These are phyloP conservation scores for Physcomitrium patens DNA, from an alignment of 225 moss, liverwort and hornwort species.

Conservation along the genomic window DNA sequence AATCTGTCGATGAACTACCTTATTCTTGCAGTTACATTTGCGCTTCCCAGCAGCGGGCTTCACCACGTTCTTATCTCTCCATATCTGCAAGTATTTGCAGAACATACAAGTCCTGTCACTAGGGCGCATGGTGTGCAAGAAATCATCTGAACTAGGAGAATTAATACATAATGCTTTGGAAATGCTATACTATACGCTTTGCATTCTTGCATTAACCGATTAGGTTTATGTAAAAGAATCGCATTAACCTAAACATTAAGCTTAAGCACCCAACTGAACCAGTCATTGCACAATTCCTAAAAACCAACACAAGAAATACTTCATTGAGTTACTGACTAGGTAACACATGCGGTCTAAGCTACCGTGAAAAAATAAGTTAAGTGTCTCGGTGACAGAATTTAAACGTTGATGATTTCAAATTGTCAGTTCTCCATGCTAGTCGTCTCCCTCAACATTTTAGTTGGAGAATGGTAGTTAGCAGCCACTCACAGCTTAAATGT, in stretches of 20 bases:
- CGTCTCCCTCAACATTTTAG: too few relatives aligned
- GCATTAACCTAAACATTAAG: not conserved
- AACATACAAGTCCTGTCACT: not conserved
- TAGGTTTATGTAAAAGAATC: not conserved
- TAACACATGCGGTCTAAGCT: not conserved
- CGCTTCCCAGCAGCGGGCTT: slow-evolving; percentile 69
- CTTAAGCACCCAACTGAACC: not conserved
- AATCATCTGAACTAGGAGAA: not conserved
- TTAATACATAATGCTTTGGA: not conserved
- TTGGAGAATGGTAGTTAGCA: too few relatives aligned
- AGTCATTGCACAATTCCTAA: not conserved
- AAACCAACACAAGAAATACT: not conserved
- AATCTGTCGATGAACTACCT: slow-evolving; percentile 69
- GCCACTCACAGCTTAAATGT: too few relatives aligned
- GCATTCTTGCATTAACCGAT: too few relatives aligned
- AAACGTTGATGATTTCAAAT: too few relatives aligned
- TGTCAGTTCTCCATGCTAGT: too few relatives aligned
- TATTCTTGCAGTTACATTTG: slow-evolving; percentile 75
- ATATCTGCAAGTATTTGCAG: slow-evolving; percentile 36
- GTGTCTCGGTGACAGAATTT: too few relatives aligned
- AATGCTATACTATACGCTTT: not conserved
- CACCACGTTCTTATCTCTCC: slow-evolving; percentile 75
- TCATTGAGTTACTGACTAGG: not conserved
- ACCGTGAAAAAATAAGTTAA: not conserved
- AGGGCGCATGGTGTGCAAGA: not conserved